Evolutionary conservation across 768 basidiomycete genomes (phyloP), one percentile per base, ranked within the genome.

Genomic region (Pisolithus sp.): DNA sequence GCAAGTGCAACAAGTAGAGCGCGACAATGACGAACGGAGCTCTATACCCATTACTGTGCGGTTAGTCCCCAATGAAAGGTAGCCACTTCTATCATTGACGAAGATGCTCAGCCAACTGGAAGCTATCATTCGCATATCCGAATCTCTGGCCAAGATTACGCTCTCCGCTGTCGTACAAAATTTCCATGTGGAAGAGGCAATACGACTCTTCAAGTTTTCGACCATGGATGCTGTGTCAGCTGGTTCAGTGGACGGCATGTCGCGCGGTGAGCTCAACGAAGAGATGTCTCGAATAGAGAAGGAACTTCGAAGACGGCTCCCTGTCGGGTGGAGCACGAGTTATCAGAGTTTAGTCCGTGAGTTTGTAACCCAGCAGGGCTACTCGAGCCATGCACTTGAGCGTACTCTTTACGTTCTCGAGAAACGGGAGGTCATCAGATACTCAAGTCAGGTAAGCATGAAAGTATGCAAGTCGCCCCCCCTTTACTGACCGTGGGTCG

Each of bases 221-320:
- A 98, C 96, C 3, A 98, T 99, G 95, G 93, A 98, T 66, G 96
- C 96, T 23, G 94, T 98, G 24, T 87, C 89, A 12, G 93, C 93
- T 0, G 94, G 96, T 12, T 86, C 90, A 30, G 85, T 87, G 17
- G 96, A 98, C 59, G 96, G 96, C 0, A 73, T 98, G 53, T 89
- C 92, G 13, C 82, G 94, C 40, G 85, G 87, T 4, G 93, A 93
- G 60, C 72, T 98, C 37, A 93, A 94, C 65, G 93, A 93, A 49
- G 95, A 98, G 71, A 93, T 97, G 78, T 73, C 77, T 28, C 78
- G 80, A 57, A 96, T 99, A 58, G 93, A 95, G 65, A 83, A 85
- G 61, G 93, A 95, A 65, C 72, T 95, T 38, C 73, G 84, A 49
- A 73, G 90, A 57, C 74, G 93, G 45, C 71, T 96, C 56, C 93